Evolutionary conservation across 306 rosid genomes (phyloP).

Genomic region (Senna siamea): DNA sequence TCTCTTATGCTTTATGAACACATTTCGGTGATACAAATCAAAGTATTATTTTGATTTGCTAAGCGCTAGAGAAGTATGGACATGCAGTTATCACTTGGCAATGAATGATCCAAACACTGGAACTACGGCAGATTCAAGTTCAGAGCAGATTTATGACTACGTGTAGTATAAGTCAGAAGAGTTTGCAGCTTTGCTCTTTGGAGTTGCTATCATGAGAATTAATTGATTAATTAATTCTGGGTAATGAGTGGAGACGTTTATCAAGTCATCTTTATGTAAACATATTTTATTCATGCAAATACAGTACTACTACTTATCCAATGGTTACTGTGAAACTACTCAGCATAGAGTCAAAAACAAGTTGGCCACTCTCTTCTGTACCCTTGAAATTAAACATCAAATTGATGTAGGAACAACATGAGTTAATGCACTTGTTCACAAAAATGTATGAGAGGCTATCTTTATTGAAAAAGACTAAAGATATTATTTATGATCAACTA

Average conservation of each 20-base stretch:
- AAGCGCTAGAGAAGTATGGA: neutral
- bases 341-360: neutral
- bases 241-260: neutral
- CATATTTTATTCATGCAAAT: neutral
- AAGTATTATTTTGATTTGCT: neutral
- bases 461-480: slow-evolving; percentile 13
- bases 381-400: neutral
- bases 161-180: neutral
- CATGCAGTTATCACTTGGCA: slow-evolving; percentile 6
- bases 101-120: neutral
- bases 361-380: neutral
- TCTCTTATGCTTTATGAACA: neutral
- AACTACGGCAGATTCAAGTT: neutral
- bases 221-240: neutral
- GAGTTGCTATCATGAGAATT: neutral
- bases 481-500: neutral
- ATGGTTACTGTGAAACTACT: neutral
- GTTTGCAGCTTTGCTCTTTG: neutral
- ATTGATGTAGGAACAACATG: neutral
- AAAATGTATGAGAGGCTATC: neutral
- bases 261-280: neutral
- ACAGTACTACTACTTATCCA: neutral
- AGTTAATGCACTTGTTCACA: neutral
- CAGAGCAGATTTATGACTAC: neutral
- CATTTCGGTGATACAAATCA: neutral